Percentiles rank a stretch among this genome's conserved stretches.
Evolutionary conservation across 202 grass and related monocot species (phyloP).

Genomic region (Setaria italica): DNA sequence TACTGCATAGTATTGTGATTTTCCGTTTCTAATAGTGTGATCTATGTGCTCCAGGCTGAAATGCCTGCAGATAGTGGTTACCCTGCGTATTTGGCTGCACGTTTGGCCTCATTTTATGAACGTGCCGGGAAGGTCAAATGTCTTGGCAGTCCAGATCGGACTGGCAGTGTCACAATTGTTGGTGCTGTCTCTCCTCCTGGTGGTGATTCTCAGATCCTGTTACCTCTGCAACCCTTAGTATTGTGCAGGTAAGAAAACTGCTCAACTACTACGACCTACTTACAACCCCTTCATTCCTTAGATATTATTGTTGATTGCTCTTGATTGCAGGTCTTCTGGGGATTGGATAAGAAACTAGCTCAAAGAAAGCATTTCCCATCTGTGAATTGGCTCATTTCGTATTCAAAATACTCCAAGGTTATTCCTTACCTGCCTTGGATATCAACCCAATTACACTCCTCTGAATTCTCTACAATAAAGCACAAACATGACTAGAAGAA

Average conservation of each 20-base stretch:
- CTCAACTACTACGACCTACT: neutral
- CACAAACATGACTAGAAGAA: neutral
- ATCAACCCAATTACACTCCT: slow-evolving; percentile 26
- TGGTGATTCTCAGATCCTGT: slow-evolving; percentile 87
- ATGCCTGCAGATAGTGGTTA: slow-evolving; percentile 99
- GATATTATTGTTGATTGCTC: slow-evolving; percentile 12
- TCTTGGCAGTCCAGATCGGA: slow-evolving; percentile 67
- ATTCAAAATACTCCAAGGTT: slow-evolving; percentile 98
- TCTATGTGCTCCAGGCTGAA: slow-evolving; percentile 73
- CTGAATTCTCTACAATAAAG: slow-evolving; percentile 12
- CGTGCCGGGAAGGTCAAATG: slow-evolving; percentile 93
- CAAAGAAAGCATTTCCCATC: slow-evolving; percentile 99
- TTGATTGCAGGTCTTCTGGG: slow-evolving; percentile 92
- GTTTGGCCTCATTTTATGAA: slow-evolving; percentile 96
- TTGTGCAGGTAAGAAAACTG: slow-evolving; percentile 61
- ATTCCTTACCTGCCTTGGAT: slow-evolving; percentile 46
- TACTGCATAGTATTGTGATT: slow-evolving; percentile 8
- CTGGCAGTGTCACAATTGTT: slow-evolving; percentile 86
- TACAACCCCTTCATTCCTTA: slow-evolving; percentile 2
- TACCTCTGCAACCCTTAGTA: slow-evolving; percentile 85
- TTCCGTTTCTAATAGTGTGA: slow-evolving; percentile 39
- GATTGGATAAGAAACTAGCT: slow-evolving; percentile 97
- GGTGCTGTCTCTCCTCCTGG: slow-evolving; percentile 85
- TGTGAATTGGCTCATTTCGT: slow-evolving; percentile 99
- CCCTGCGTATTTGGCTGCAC: slow-evolving; percentile 96